Evolutionary conservation across 129 eudicot genomes (phyloP).

Genomic region (Artemisia argyi): DNA sequence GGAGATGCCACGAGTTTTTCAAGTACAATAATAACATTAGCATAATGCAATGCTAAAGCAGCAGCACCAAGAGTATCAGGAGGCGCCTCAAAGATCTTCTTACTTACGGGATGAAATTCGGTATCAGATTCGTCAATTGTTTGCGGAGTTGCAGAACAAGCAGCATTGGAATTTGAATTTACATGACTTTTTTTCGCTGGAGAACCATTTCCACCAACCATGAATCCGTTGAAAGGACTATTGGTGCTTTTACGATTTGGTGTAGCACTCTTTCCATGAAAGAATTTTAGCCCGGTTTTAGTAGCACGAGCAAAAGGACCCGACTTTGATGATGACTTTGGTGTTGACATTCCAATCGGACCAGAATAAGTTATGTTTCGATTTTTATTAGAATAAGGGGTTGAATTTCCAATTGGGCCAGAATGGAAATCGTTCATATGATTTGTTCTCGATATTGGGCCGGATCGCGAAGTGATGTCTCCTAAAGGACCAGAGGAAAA

Average conservation of each 20-base stretch:
- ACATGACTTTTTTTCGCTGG: conserved; percentile 25
- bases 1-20: conserved; percentile 78
- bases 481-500: conserved; percentile 52
- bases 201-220: conserved; percentile 38
- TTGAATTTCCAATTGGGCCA: conserved; percentile 46
- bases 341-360: conserved; percentile 32
- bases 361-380: conserved; percentile 30
- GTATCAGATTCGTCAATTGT: conserved; percentile 28
- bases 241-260: conserved; percentile 31
- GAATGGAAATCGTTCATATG: conserved; percentile 43
- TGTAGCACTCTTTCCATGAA: conserved; percentile 39
- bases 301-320: conserved; percentile 45
- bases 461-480: conserved; percentile 7
- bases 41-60: conserved; percentile 74
- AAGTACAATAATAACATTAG: conserved; percentile 67
- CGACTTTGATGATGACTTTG: conserved; percentile 36
- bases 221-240: conserved; percentile 43
- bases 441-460: conserved; percentile 29
- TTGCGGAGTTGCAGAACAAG: conserved; percentile 27
- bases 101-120: conserved; percentile 20
- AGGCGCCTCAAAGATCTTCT: conserved; percentile 40
- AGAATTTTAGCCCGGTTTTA: conserved; percentile 41
- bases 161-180: conserved; percentile 25
- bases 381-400: conserved; percentile 22
- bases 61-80: conserved; percentile 73